Conservation (phyloP, 2,329 filamentous ascomycete genomes). For the Alternaria ventricosa region DNA sequence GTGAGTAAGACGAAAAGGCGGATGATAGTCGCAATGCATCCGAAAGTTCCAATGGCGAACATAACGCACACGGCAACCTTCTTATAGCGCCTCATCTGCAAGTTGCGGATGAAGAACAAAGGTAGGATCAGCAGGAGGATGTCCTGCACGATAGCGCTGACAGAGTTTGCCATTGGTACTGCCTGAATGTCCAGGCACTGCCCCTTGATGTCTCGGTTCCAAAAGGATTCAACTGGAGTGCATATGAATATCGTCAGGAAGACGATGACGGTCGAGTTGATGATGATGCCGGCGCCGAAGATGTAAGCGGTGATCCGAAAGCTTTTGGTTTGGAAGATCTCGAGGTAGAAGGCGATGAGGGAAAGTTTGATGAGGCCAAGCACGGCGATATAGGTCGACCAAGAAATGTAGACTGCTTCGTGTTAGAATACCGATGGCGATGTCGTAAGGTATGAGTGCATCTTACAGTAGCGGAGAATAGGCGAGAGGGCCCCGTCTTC, state of each 20-base stretch:
- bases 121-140: conserved; percentile 33
- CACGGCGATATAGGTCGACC: conserved; percentile 26
- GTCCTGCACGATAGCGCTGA: conserved; percentile 33
- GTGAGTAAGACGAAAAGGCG: conserved; percentile 27
- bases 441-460: not conserved
- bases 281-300: conserved; percentile 22
- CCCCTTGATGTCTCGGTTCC: conserved; percentile 35
- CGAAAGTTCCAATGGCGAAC: conserved; percentile 37
- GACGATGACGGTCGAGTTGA: conserved; percentile 23
- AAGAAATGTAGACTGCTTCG: conserved; percentile 25
- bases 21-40: conserved; percentile 35
- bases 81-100: conserved; percentile 28
- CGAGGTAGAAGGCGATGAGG: conserved; percentile 35
- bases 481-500: conserved; percentile 13
- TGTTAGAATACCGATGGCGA: not conserved
- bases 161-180: conserved; percentile 32
- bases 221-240: conserved; percentile 31
- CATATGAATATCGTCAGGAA: conserved; percentile 32
- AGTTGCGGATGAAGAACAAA: conserved; percentile 25
- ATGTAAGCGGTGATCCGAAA: conserved; percentile 24
- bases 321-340: conserved; percentile 31
- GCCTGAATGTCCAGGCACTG: conserved; percentile 30
- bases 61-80: conserved; percentile 34
- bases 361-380: conserved; percentile 36
- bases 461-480: conserved; percentile 19